Evolutionary conservation across 805 yeast genomes (phyloP), one percentile per base, ranked within the genome.

Genomic region (Nakazawaea holstii): DNA sequence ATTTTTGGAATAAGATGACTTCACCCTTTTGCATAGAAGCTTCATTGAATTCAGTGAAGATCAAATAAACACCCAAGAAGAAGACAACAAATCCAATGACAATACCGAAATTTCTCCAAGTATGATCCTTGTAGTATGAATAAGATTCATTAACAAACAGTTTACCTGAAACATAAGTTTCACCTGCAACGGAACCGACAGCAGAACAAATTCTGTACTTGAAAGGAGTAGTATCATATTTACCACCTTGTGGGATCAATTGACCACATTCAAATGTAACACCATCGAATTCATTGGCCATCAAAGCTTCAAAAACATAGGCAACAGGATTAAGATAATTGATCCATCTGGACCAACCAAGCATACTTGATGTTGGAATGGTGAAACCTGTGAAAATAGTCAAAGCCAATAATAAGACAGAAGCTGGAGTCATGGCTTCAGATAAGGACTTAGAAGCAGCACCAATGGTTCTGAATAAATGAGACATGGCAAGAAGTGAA

Each of bases 71-170:
- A 44, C 53, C 56, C 46, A 82, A 69, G 64, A 84, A 81, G 61
- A 79, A 72, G 39, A 82, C 49, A 20, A 66, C 63, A 58, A 74
- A 86, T 1, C 72, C 88, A 50, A 81, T 43, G 35, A 71, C 62
- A 53, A 87, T 82, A 60, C 91, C 96, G 52, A 82, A 76, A 59
- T 88, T 84, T 68, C 95, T 79, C 96, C 96, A 88, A 45, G 76
- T 76, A 63, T 87, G 86, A 24, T 63, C 49, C 55, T 70, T 72
- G 39, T 58, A 61, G 68, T 82, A 88, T 38, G 64, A 59, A 64
- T 62, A 87, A 4, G 81, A 64, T 10, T 56, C 46, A 4, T 53
- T 50, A 24, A 83, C 50, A 58, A 74, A 84, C 13, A 53, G 66
- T 42, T 72, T 70, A 55, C 92, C 92, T 41, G 56, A 57, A 33